Base-by-base conservation (phyloP, 805 yeast species). In the Schwanniomyces yamadae region DNA sequence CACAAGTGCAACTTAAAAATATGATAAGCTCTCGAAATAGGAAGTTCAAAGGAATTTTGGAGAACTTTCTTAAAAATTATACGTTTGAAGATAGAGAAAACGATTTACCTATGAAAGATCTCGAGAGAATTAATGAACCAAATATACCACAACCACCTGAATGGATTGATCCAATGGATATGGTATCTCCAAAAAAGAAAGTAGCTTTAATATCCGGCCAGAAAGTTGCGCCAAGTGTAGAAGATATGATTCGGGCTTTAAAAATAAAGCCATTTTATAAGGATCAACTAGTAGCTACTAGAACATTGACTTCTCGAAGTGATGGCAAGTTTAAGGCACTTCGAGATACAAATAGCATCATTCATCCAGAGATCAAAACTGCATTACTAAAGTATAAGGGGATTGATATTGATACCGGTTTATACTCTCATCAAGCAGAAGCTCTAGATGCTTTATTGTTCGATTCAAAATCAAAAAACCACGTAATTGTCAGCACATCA, bases 401-500 rank as follows among this genome's bases (percentile, higher is more conserved):
- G 1, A 71, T 68, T 6, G 52, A 57, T 11, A 34, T 79, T 7
- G 66, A 71, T 1, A 54, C 63, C 5, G 59, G 58, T 1, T 73
- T 91, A 23, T 93, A 88, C 55, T 55, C 77, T 0, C 99, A 93
- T 61, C 99, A 93, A 55, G 78, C 84, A 1, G 73, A 76, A 33
- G 97, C 96, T 0, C 56, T 90, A 2, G 72, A 80, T 36, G 72
- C 80, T 0, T 59, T 84, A 15, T 36, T 76, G 23, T 42, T 36
- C 28, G 32, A 33, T 31, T 48, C 20, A 3, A 78, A 79, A 0
- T 28, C 34, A 8, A 44, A 37, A 18, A 66, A 75, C 31, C 80
- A 90, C 58, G 88, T 89, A 4, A 85, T 93, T 28, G 80, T 90
- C 2, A 82, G 95, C n/a, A 93, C 99, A 0, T 80, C 97, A 0